Evolutionary conservation across 176 grass and related monocot species (phyloP), one percentile per base, ranked within the genome.

Genomic region (Oryza rufipogon): DNA sequence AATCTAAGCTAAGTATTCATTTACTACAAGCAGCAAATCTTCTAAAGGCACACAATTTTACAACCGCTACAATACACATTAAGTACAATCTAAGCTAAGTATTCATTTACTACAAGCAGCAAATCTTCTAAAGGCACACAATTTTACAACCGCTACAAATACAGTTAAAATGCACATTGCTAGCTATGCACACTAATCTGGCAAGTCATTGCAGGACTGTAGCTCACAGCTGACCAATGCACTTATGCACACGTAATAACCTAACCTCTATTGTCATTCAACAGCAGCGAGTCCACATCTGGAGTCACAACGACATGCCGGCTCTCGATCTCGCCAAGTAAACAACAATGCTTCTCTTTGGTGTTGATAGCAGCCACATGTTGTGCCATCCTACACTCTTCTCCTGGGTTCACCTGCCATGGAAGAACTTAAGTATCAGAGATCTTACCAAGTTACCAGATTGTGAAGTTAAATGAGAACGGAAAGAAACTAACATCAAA

Each of bases 331-430:
- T 94, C 89, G 22, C 92, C 95, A 42, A 97, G 75, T 38, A 76
- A 28, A 69, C 86, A 92, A 19, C 85, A 88, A 22, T 86, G 95
- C 45, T 85, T 90, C 63, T 86, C 66, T 84, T 42, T 87, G 33
- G 78, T 81, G 64, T 97, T 97, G 45, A 91, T 63, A 30, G 81
- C 95, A 67, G 86, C 95, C 19, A 51, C 90, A 66, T 88, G 80
- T 34, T 94, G 90, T n/a, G 49, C 9, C 80, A 92, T 92, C 22
- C 46, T 67, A 63, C 42, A 81, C 17, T 89, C 81, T 41, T 51
- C 26, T 54, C 95, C 92, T 17, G 90, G 81, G 84, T 79, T 83
- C 67, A 97, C 84, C 95, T 97, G 88, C 77, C 64, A 74, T 7
- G 9, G 33, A 71, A 42, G 64, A 80, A 66, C 23, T 30, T 46